These are phyloP conservation scores for Aspergillus niger DNA, from an alignment of 2,329 filamentous ascomycete genomes.

Conservation along the genomic window DNA sequence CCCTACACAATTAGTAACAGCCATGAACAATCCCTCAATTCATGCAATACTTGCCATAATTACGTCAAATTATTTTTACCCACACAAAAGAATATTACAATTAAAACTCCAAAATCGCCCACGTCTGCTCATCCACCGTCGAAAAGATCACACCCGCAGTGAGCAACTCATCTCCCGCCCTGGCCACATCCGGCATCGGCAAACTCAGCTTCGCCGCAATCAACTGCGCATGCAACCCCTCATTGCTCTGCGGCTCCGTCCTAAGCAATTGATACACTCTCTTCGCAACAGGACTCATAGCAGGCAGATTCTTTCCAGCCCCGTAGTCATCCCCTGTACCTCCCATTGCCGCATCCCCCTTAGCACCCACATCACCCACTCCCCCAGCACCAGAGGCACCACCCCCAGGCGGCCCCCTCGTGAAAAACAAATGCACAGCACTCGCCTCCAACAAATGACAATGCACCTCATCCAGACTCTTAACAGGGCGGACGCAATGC, in stretches of 20 bases:
- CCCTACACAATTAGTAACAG: too few species aligned
- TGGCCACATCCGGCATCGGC: conserved; percentile 68
- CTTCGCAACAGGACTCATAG: conserved; percentile 60
- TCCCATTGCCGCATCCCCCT: conserved; percentile 33
- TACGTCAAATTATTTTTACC: too few species aligned
- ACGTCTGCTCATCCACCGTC: conserved; percentile 90
- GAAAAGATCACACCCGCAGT: conserved; percentile 77
- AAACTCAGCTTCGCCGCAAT: conserved; percentile 69
- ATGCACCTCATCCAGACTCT: conserved; percentile 88
- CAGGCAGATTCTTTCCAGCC: conserved; percentile 41
- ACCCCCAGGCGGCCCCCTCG: conserved; percentile 62
- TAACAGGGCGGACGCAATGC: conserved; percentile 75
- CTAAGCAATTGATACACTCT: conserved; percentile 73
- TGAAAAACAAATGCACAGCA: conserved; percentile 82
- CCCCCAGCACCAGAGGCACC: conserved; percentile 51
- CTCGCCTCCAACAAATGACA: conserved; percentile 91
- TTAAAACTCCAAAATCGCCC: conserved; percentile 72
- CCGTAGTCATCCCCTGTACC: conserved; percentile 35
- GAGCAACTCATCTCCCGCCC: conserved; percentile 79
- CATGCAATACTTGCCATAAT: too few species aligned
- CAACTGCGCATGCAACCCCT: conserved; percentile 79
- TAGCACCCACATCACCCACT: conserved; percentile 35
- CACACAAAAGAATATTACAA: neutral
- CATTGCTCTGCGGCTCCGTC: conserved; percentile 69
- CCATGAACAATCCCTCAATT: too few species aligned